Conservation (phyloP, 345 rosid genomes). For the Boechera divaricarpa region DNA sequence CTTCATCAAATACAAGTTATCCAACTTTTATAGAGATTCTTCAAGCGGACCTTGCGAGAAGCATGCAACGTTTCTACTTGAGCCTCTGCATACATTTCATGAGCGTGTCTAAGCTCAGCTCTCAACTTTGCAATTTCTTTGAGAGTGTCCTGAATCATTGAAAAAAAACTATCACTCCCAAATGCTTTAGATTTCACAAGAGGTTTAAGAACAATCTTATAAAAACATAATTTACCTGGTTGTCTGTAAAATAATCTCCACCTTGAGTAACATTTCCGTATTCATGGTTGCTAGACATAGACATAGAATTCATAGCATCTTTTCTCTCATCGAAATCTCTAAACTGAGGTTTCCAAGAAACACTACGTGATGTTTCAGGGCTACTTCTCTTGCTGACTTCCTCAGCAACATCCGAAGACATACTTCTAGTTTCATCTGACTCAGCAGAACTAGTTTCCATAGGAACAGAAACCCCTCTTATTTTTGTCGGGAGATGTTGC, state of each 20-base stretch:
- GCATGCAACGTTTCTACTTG: slow-evolving; percentile 75
- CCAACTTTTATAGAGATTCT: background rate
- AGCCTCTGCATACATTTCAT: slow-evolving; percentile 72
- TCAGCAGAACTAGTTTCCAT: slow-evolving; percentile 35
- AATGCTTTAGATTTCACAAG: background rate
- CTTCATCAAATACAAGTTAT: slow-evolving; percentile 3
- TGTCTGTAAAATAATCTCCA: slow-evolving; percentile 49
- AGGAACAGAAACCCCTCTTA: slow-evolving; percentile 28
- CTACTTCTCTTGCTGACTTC: slow-evolving; percentile 37
- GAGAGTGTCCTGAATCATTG: slow-evolving; percentile 47
- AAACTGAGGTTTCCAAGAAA: slow-evolving; percentile 25
- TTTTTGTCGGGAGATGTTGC: slow-evolving; percentile 29
- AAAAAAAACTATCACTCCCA: background rate
- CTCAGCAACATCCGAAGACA: slow-evolving; percentile 26
- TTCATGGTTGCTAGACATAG: slow-evolving; percentile 45
- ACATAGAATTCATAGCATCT: slow-evolving; percentile 45
- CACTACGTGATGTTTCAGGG: slow-evolving; percentile 12
- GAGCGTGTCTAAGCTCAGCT: slow-evolving; percentile 75
- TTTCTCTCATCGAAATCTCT: slow-evolving; percentile 49
- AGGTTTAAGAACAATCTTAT: background rate
- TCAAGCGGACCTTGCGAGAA: slow-evolving; percentile 65
- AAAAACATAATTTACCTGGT: slow-evolving; percentile 50
- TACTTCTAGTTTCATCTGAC: slow-evolving; percentile 29
- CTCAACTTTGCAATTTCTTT: slow-evolving; percentile 66
- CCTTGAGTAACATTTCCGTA: slow-evolving; percentile 40